Evolutionary conservation across 2,329 filamentous ascomycete species (phyloP), one percentile per base, ranked within the genome.

Genomic region (Ophiostoma sp.): DNA sequence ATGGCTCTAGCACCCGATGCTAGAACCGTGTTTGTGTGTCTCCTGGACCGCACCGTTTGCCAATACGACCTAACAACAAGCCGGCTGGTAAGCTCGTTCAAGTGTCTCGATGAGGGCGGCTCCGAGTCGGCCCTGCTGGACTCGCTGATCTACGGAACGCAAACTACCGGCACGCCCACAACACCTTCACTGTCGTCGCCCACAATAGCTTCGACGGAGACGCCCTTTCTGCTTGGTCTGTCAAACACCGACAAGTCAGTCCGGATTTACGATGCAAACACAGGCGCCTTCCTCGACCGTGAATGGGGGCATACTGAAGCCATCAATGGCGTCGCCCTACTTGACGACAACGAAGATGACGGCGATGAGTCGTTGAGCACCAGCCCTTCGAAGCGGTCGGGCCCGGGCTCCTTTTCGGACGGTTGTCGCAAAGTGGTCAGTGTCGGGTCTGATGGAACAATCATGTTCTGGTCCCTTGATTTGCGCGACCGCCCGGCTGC

Each of bases 211-310:
- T 39, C 62, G 35, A n/a, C 62, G 77, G 87, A 82, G 57, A 79
- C 85, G 3, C 86, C 89, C 36, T 86, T 96, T 68, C 84, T 99
- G 68, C 85, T 95, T 23, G 94, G 93, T n/a, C 86, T 95, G 13
- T 97, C 94, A 10, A 94, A 94, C 75, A 97, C 92, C 0, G 95
- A 99, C 79, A 99, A 98, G 78, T 98, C 95, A 0, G 90, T 99
- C 70, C 86, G 95, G 48, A 82, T 99, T 20, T 99, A 99, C 76
- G 92, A 97, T 74, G 83, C 87, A 39, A 89, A 90, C 72, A 89
- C 87, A 60, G 94, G 94, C 10, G 81, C 83, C 1, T 89, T 99
- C 71, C 81, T 98, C 36, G 91, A 93, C 68, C 88, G 93, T 57
- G 95, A 98, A 80, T 97, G 93, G 87, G 95, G 95, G 0, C 95